A percentile compares a stretch with the other conserved stretches of the same genome.
Conservation (phyloP, 345 rosid genomes). For the sweet orange (Citrus sinensis) region DNA sequence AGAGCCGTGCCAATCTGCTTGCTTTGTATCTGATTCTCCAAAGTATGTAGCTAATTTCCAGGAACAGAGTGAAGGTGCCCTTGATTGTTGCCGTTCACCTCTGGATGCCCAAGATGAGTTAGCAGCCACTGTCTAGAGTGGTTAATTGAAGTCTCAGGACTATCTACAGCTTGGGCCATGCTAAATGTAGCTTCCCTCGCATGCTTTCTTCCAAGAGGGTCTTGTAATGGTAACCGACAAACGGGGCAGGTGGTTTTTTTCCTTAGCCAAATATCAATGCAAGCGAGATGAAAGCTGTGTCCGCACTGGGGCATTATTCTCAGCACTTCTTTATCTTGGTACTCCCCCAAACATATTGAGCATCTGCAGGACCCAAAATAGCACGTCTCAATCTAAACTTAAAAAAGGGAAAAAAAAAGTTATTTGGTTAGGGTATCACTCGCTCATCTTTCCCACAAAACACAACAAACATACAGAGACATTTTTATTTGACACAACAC, state of each 20-base stretch:
- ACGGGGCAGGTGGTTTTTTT: constrained; percentile 70
- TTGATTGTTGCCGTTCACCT: constrained; percentile 18
- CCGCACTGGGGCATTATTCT: constrained; percentile 71
- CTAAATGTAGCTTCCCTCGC: constrained; percentile 21
- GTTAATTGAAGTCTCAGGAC: constrained; percentile 23
- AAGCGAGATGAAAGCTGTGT: constrained; percentile 63
- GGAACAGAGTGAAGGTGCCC: constrained; percentile 7
- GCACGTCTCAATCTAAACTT: not conserved
- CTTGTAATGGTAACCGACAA: constrained; percentile 52
- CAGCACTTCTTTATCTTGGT: constrained; percentile 58
- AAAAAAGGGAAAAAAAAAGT: not conserved
- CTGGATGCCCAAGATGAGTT: constrained; percentile 15
- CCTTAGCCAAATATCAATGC: constrained; percentile 68
- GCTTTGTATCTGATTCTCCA: constrained; percentile 8
- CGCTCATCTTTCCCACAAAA: not conserved
- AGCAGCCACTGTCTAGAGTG: constrained; percentile 29
- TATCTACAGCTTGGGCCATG: constrained; percentile 10
- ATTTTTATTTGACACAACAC: not conserved
- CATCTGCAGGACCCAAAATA: constrained; percentile 39
- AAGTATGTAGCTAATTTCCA: constrained; percentile 14
- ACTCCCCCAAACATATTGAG: constrained; percentile 68
- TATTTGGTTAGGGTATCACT: not conserved
- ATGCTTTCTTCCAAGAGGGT: constrained; percentile 29
- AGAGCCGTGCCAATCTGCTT: not conserved
- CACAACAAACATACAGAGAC: not conserved